Percentiles rank a stretch among this genome's conserved stretches.
Conservation (phyloP, 2,329 filamentous ascomycete species). For the Verticillium albo-atrum region DNA sequence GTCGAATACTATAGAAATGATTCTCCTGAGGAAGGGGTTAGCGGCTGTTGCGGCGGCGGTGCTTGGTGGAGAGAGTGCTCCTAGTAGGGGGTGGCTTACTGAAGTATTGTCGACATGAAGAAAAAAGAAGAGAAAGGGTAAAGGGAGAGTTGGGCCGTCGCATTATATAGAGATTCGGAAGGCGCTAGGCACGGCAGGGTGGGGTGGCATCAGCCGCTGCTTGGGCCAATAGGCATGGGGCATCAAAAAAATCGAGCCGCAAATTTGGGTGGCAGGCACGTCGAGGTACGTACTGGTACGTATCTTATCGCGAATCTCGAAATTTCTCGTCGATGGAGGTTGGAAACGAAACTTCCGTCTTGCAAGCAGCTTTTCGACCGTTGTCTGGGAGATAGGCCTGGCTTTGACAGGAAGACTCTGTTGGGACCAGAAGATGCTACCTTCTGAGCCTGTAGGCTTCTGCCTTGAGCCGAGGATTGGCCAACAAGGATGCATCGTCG, state of each 20-base stretch:
- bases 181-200: not conserved
- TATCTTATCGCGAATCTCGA: not conserved
- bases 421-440: not conserved
- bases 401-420: not conserved
- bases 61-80: slow-evolving; percentile 1
- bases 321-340: not conserved
- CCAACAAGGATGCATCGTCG: too few relatives aligned
- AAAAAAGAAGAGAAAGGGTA: slow-evolving; percentile 39
- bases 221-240: not conserved
- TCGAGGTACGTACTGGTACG: not conserved
- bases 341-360: not conserved
- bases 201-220: not conserved
- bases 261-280: not conserved
- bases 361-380: not conserved
- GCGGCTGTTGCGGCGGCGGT: not conserved
- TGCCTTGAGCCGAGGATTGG: too few relatives aligned
- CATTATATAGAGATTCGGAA: slow-evolving; percentile 34
- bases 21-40: slow-evolving; percentile 52
- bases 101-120: slow-evolving; percentile 61
- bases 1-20: slow-evolving; percentile 98
- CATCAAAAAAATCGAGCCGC: not conserved
- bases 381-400: not conserved
- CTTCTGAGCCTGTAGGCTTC: not conserved
- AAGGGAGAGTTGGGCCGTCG: slow-evolving; percentile 17
- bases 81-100: slow-evolving; percentile 37